Conservation (phyloP, 306 rosid species). For the Cicer pinnatifidum region DNA sequence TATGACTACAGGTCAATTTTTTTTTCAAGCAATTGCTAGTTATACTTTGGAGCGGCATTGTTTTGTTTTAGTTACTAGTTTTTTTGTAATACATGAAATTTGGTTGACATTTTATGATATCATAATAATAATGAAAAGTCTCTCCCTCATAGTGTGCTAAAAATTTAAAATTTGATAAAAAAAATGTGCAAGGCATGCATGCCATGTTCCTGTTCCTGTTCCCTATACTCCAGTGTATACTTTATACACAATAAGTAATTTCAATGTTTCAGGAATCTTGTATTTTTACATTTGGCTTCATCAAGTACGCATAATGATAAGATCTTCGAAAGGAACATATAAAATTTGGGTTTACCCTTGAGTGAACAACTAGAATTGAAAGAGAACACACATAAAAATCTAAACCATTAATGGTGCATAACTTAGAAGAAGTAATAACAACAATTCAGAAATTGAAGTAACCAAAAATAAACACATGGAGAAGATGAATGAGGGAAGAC, state of each 20-base stretch:
- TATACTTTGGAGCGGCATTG: conserved; percentile 2
- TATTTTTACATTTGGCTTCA: neutral
- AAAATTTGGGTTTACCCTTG: too few species aligned
- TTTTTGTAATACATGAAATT: conserved; percentile 10
- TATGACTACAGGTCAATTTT: neutral
- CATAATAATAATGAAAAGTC: neutral
- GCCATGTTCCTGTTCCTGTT: neutral
- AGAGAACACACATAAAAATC: too few species aligned
- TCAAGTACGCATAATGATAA: neutral
- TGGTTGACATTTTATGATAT: conserved; percentile 8
- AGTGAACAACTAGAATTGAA: too few species aligned
- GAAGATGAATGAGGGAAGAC: too few species aligned
- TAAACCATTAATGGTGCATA: too few species aligned
- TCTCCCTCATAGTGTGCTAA: neutral
- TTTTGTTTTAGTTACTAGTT: conserved; percentile 4
- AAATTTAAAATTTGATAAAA: too few species aligned
- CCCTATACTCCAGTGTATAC: neutral
- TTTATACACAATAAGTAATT: neutral
- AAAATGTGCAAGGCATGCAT: too few species aligned
- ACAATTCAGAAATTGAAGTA: too few species aligned
- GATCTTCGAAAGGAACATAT: too few species aligned
- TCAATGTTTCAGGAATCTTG: neutral
- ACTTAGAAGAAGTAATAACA: too few species aligned
- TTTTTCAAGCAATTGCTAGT: conserved; percentile 9
- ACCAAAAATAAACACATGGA: too few species aligned